Base-by-base conservation (phyloP, 257 asterid species). In the Verbascum thapsus region DNA sequence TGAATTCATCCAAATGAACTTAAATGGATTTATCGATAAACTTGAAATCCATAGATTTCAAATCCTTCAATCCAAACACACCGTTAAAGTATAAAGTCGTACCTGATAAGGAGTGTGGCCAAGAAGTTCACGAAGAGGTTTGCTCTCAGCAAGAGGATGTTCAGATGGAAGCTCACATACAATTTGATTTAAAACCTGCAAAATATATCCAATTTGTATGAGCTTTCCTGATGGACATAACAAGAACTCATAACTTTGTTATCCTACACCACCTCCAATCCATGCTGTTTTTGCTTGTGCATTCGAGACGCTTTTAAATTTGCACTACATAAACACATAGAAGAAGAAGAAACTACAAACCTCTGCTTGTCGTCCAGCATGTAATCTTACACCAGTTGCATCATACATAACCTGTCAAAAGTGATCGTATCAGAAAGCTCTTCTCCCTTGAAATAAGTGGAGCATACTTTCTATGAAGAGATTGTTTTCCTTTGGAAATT, bases 351-450 rank as follows among this genome's bases (percentile, higher is more conserved):
- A 5, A 1, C 5, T 26, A 26, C 32, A 26, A 26, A 26, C 32
- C 97, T 87, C 95, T 66, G 97, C 97, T 78, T 90, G 97, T 37
- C 96, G 91, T 58, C 97, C 97, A 72, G 96, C 97, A 3, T 90
- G 97, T 72, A 90, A 74, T 76, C 97, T 75, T 47, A 90, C 97
- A 52, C 97, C 96, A 6, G 92, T 81, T 65, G 97, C 96, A 69
- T 90, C 97, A 38, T 90, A 90, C 96, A 90, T 90, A 66, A 90
- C 96, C 97, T 90, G 83, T 73, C 68, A 73, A 40, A 58, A 71
- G 23, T 44, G 22, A 18, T 4, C n/a, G 39, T 32, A n/a, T 41
- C 45, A 71, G 62, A 44, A 58, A 10, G 18, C 38, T 34, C 50
- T 7, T 59, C 3, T 17, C 42, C 52, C 34, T 8, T 41, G 9